These are phyloP conservation scores for Ceratocystis papillata DNA, from an alignment of 2,329 filamentous ascomycete species.

Conservation along the genomic window DNA sequence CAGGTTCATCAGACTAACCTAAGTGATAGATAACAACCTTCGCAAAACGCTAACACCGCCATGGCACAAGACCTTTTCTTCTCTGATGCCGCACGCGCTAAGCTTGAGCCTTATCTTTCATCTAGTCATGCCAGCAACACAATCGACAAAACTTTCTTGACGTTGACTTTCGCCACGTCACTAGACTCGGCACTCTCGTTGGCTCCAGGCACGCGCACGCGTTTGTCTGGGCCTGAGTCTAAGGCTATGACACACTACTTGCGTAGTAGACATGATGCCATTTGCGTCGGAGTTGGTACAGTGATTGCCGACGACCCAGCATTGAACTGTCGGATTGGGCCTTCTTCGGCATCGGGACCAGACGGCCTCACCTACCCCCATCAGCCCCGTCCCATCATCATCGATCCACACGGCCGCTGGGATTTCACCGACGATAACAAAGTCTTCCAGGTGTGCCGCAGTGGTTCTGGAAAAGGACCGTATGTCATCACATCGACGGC, in stretches of 20 bases:
- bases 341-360: constrained; percentile 31
- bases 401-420: constrained; percentile 75
- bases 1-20: neutral
- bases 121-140: constrained; percentile 13
- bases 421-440: constrained; percentile 48
- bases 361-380: constrained; percentile 10
- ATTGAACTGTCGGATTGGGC: constrained; percentile 65
- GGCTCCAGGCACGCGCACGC: constrained; percentile 67
- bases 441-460: constrained; percentile 53
- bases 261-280: constrained; percentile 69
- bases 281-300: constrained; percentile 75
- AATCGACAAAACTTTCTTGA: constrained; percentile 43
- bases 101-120: constrained; percentile 33
- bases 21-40: neutral
- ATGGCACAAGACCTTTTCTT: constrained; percentile 34
- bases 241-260: constrained; percentile 93
- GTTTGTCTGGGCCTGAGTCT: constrained; percentile 68
- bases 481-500: constrained; percentile 52
- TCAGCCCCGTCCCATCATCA: constrained; percentile 70
- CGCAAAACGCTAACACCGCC: constrained; percentile 1
- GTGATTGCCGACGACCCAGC: constrained; percentile 75
- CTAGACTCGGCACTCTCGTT: constrained; percentile 73
- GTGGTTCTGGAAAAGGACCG: constrained; percentile 59
- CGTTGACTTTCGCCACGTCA: constrained; percentile 82
- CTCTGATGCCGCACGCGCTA: constrained; percentile 29